phyloP scores from a whole-genome alignment of 2,329 filamentous ascomycete species.

The Fusarium sp. region DNA sequence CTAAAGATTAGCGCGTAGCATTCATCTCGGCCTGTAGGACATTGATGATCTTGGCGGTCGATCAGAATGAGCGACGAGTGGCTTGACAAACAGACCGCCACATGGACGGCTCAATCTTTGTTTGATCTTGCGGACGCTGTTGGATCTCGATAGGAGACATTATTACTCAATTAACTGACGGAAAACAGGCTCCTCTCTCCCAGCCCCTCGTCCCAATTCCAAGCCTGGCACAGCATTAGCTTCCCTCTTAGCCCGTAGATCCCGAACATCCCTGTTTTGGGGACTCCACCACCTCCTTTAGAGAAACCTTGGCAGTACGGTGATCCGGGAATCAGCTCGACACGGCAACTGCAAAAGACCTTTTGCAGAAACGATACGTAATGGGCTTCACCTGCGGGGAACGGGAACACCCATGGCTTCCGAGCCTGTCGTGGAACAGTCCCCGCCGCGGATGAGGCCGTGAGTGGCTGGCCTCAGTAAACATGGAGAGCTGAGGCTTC shows the following conservation, averaged over 20 bases:
- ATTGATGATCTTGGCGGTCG: conserved; percentile 3
- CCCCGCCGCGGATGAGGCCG: neutral
- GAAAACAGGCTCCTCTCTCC: neutral
- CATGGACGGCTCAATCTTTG: neutral
- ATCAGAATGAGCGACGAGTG: conserved; percentile 9
- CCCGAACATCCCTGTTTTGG: conserved; percentile 11
- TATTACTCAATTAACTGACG: neutral
- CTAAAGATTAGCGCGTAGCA: neutral
- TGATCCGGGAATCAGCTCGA: conserved; percentile 1
- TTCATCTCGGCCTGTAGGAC: conserved; percentile 1
- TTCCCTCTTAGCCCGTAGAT: conserved; percentile 4
- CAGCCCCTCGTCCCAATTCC: neutral
- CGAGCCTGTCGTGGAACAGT: conserved; percentile 12
- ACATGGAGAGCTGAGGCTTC: conserved; percentile 12
- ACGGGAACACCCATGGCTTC: conserved; percentile 3
- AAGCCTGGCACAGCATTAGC: neutral
- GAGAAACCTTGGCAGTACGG: neutral
- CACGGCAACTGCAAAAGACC: neutral
- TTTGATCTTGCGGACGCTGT: neutral
- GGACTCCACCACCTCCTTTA: neutral
- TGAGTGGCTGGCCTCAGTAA: conserved; percentile 1
- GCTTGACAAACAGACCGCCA: neutral
- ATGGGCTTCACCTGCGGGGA: conserved; percentile 2
- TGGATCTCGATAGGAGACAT: neutral
- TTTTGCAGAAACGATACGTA: neutral